phyloP scores from a whole-genome alignment of 495 filamentous ascomycete species.

The Cudoniella acicularis region DNA sequence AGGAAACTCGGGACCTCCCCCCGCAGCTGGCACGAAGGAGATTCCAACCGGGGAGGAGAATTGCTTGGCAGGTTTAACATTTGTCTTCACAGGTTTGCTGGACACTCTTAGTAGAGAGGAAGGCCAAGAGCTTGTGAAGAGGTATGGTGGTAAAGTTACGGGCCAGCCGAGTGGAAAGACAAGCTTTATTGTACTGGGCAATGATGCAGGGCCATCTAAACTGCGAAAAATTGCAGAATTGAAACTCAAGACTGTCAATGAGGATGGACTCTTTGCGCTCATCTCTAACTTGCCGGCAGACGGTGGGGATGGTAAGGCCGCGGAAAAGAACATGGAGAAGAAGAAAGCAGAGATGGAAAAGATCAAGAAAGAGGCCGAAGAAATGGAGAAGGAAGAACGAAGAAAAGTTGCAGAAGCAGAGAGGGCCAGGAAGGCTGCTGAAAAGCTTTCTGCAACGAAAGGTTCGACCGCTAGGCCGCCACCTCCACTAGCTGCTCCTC shows the following conservation, averaged over 20 bases:
- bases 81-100: constrained; percentile 94
- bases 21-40: constrained; percentile 60
- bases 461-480: constrained; percentile 24
- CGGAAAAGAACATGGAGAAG: constrained; percentile 77
- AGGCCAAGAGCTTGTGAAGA: constrained; percentile 81
- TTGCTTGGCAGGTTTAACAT: constrained; percentile 86
- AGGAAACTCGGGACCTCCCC: constrained; percentile 56
- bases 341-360: constrained; percentile 76
- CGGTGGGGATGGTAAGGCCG: constrained; percentile 84
- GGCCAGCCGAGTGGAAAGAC: constrained; percentile 86
- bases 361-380: constrained; percentile 67
- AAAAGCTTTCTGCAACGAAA: constrained; percentile 34
- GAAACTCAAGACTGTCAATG: constrained; percentile 85
- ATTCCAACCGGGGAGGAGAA: constrained; percentile 81
- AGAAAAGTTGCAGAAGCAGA: constrained; percentile 45
- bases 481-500: constrained; percentile 27
- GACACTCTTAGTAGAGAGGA: constrained; percentile 78
- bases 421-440: constrained; percentile 44
- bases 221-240: constrained; percentile 76
- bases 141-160: constrained; percentile 89
- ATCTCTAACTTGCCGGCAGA: constrained; percentile 80
- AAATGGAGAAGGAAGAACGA: constrained; percentile 71
- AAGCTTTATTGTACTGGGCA: constrained; percentile 85
- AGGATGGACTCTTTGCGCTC: constrained; percentile 85
- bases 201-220: constrained; percentile 91